Conservation (phyloP, 805 yeast species). For the Candida berthetii region DNA sequence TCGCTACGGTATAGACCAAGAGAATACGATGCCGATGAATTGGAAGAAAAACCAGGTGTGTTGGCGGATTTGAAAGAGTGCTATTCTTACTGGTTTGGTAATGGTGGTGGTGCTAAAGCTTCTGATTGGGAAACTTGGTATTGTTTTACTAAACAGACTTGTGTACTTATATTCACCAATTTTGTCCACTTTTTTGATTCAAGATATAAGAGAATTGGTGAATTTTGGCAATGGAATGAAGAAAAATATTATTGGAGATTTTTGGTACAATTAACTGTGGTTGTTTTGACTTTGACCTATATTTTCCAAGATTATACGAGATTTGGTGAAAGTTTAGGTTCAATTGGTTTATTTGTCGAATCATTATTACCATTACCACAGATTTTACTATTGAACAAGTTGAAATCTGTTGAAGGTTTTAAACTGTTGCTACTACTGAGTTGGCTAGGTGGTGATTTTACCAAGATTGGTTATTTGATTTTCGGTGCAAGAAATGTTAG, state of each 20-base stretch:
- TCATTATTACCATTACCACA: conserved; percentile 73
- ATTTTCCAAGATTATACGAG: conserved; percentile 26
- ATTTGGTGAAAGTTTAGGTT: conserved; percentile 50
- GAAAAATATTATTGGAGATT: conserved; percentile 58
- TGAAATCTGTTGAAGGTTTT: conserved; percentile 72
- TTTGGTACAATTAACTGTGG: conserved; percentile 25
- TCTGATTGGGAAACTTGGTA: conserved; percentile 6
- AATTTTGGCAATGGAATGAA: conserved; percentile 86
- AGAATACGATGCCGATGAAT: conserved; percentile 30
- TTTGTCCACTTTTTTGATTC: conserved; percentile 63
- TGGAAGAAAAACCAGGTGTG: conserved; percentile 20
- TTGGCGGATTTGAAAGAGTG: conserved; percentile 6
- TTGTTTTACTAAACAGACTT: conserved; percentile 4
- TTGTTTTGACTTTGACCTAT: conserved; percentile 26
- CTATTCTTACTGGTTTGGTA: conserved; percentile 11
- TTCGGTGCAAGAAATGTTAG: conserved; percentile 73
- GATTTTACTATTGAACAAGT: conserved; percentile 58
- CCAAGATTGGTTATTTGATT: conserved; percentile 68
- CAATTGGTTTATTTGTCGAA: conserved; percentile 64
- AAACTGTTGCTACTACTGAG: conserved; percentile 67
- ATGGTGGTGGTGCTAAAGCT: neutral
- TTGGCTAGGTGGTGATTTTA: conserved; percentile 87
- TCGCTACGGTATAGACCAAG: conserved; percentile 54
- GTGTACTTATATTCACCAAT: conserved; percentile 24
- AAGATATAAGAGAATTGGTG: conserved; percentile 52